Conservation (phyloP, 306 rosid species). For the Rosa multiflora region DNA sequence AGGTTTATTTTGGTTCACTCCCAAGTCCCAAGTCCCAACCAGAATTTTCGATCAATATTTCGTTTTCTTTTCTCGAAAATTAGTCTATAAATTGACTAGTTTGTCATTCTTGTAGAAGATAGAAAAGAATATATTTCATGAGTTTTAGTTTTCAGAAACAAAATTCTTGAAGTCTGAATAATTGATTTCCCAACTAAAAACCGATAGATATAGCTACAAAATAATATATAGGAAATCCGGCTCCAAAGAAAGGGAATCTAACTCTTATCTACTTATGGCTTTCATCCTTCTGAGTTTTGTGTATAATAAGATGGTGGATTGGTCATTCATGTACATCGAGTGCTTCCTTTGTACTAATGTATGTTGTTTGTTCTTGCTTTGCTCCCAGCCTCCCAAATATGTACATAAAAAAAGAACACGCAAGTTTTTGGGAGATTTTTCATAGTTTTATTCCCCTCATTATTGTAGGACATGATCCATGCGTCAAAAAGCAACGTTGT, state of each 20-base stretch:
- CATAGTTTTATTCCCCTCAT: background rate
- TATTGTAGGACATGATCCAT: background rate
- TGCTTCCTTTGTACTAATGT: background rate
- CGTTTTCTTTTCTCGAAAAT: too few species aligned
- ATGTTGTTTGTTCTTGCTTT: background rate
- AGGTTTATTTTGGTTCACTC: background rate
- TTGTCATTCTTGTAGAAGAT: too few species aligned
- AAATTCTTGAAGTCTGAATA: background rate
- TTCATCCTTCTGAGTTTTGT: background rate
- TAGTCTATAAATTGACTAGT: too few species aligned
- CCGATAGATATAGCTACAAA: background rate
- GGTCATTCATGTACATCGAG: background rate
- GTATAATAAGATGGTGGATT: background rate
- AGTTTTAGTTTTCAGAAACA: too few species aligned
- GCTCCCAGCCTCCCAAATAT: too few species aligned
- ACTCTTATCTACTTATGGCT: background rate
- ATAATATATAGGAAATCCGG: background rate
- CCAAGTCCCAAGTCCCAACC: background rate
- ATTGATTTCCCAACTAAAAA: background rate
- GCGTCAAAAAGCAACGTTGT: background rate
- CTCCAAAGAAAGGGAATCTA: background rate
- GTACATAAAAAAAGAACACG: too few species aligned
- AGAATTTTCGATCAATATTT: too few species aligned
- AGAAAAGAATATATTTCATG: too few species aligned
- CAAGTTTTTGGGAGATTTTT: background rate